Percentiles rank a stretch among this genome's conserved stretches.
phyloP scores from a whole-genome alignment of 2,329 filamentous ascomycete genomes.

The Alternaria angustiovoidea region DNA sequence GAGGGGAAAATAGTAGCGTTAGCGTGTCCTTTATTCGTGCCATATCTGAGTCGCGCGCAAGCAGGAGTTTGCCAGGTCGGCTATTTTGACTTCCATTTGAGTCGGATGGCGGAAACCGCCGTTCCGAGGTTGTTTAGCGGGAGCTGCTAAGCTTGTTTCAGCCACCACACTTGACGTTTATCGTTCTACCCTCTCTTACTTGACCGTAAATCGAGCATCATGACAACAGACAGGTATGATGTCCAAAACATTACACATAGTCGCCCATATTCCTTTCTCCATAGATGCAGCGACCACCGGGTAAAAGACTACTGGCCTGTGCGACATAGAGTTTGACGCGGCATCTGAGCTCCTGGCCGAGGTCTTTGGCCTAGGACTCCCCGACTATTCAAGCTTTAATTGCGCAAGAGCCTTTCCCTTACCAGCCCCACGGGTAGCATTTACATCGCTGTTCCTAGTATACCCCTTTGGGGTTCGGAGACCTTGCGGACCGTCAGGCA shows the following conservation, averaged over 20 bases:
- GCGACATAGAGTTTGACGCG: not conserved
- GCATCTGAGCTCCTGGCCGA: not conserved
- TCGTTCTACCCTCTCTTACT: not conserved
- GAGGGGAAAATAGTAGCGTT: slow-evolving; percentile 1
- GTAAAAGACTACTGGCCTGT: not conserved
- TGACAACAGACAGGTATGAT: not conserved
- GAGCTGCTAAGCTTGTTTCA: slow-evolving; percentile 2
- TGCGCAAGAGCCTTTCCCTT: slow-evolving; percentile 1
- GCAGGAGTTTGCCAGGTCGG: not conserved
- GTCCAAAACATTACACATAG: not conserved
- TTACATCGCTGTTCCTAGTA: slow-evolving; percentile 1
- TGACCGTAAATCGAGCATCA: not conserved
- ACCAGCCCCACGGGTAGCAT: not conserved
- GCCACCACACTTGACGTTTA: not conserved
- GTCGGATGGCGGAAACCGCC: not conserved
- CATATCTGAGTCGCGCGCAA: not conserved
- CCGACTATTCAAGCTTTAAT: slow-evolving; percentile 3
- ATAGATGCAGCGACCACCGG: not conserved
- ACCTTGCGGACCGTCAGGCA: not conserved
- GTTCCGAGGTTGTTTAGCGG: not conserved
- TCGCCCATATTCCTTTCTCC: not conserved
- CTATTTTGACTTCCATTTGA: not conserved
- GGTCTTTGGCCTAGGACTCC: slow-evolving; percentile 3
- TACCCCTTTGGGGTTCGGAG: not conserved
- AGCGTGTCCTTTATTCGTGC: not conserved